Evolutionary conservation across 441 rosid genomes (phyloP).

Genomic region (Adansonia gregorii): DNA sequence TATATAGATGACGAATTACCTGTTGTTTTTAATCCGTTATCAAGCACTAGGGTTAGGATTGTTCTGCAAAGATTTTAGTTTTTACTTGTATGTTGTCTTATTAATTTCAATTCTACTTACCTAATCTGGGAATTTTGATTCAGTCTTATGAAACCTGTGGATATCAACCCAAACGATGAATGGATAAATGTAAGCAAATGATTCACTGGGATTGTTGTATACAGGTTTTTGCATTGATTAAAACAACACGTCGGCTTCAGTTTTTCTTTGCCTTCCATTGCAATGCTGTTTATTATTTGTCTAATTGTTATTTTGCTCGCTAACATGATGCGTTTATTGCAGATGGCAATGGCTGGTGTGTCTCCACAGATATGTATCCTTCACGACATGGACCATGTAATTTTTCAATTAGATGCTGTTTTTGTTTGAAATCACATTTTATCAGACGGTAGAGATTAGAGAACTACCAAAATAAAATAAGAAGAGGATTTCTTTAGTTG

Average conservation of each 20-base stretch:
- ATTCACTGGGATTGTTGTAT: slow-evolving; percentile 23
- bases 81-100: slow-evolving; percentile 17
- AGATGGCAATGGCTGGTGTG: slow-evolving; percentile 95
- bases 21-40: background rate
- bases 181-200: slow-evolving; percentile 85
- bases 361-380: slow-evolving; percentile 94
- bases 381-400: background rate
- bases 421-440: background rate
- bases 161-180: slow-evolving; percentile 90
- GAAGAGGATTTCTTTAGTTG: background rate
- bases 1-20: background rate
- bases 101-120: slow-evolving; percentile 28
- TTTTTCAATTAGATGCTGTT: background rate
- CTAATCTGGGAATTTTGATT: slow-evolving; percentile 36
- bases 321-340: slow-evolving; percentile 34
- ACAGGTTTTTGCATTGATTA: slow-evolving; percentile 21
- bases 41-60: slow-evolving; percentile 11
- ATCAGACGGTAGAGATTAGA: background rate
- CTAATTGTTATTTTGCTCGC: slow-evolving; percentile 25
- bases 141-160: slow-evolving; percentile 90
- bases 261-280: slow-evolving; percentile 20
- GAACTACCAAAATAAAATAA: background rate
- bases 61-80: slow-evolving; percentile 17
- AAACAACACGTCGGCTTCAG: background rate
- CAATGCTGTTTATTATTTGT: slow-evolving; percentile 28